Base-by-base conservation (phyloP, 1,284 basidiomycete genomes). In the Sporisorium exsertum region DNA sequence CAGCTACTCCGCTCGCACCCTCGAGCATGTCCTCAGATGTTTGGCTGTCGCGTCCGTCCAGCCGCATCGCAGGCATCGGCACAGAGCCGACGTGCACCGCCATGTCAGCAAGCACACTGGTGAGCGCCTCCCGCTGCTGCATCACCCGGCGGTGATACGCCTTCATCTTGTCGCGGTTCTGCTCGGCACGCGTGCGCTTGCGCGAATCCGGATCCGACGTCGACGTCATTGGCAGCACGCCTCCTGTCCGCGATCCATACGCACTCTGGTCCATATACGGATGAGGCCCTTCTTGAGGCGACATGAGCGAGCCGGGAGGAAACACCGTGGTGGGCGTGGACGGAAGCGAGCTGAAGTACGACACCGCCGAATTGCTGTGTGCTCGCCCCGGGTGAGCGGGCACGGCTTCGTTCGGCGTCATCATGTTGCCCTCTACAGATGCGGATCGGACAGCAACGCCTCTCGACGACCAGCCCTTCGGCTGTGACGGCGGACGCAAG, bases 141-240 rank as follows among this genome's bases (percentile, higher is more conserved):
- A 74, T 74, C 13, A 74, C 72, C 9, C 72, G 46, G 18, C 63
- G 35, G 46, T 74, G 72, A 40, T 74, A 74, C 7, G 72, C 72
- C 53, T 69, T 74, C 72, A 74, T 74, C 58, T 74, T 74, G 54
- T 69, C 66, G 27, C 72, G 65, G n/a, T 74, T 74, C 52, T 69
- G 72, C 47, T 74, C 72, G 10, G 66, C 72, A 3, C 72, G 66
- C 10, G 58, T 56, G 22, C 59, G 67, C 55, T 64, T 73, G 27
- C 62, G 61, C 49, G 62, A 47, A n/a, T 61, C 68, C 3, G 58
- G 12, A 42, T 71, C 68, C 32, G 58, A 50, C 2, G 58, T 50
- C n/a, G 61, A 60, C 42, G 61, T 64, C 40, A 56, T 24, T 13
- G 67, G n/a, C 16, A 59, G 45, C 15, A 58, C 20, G 12, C 56